Evolutionary conservation across 306 rosid genomes (phyloP), one percentile per base, ranked within the genome.

Genomic region (Malus sieversii): DNA sequence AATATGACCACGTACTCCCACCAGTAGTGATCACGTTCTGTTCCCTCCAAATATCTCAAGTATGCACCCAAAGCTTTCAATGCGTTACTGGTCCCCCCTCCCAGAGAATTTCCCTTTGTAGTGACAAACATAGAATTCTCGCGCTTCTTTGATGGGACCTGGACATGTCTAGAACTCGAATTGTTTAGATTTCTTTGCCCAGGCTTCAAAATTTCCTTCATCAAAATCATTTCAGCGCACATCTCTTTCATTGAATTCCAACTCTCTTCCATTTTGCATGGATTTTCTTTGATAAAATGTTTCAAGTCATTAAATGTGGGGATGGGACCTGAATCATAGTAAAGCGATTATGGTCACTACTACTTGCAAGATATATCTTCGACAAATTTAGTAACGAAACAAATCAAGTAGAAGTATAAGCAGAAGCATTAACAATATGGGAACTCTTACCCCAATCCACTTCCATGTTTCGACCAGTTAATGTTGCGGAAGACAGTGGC

Each of bases 21-120:
- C 98, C 98, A 93, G 79, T 91, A 90, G 80, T 90, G 94, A 82
- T 86, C 89, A 63, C 91, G 87, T 58, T 87, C 84, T 3, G 93
- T 86, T 87, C 97, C 98, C 85, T 93, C 96, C 79, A 80, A 80
- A 82, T 89, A 91, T 87, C 93, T 88, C 85, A 93, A 82, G 89
- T 93, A 93, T 30, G 90, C 96, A 78, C 88, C 91, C 87, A 91
- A 82, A 33, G 92, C 96, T 78, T 91, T 93, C 76, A 93, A 77
- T 67, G 86, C 85, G 23, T 74, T 77, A 83, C 61, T 73, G 58
- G 91, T 82, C 81, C 92, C 89, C 78, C 92, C 92, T 44, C 87
- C 91, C n/a, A 83, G 83, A n/a, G 74, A 52, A 74, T 80, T 81
- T 77, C 88, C 85, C 75, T 73, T 77, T 71, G 71, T 84, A 12